Base-by-base conservation (phyloP, 495 filamentous ascomycete genomes). In the Aspergillus haitiensis region DNA sequence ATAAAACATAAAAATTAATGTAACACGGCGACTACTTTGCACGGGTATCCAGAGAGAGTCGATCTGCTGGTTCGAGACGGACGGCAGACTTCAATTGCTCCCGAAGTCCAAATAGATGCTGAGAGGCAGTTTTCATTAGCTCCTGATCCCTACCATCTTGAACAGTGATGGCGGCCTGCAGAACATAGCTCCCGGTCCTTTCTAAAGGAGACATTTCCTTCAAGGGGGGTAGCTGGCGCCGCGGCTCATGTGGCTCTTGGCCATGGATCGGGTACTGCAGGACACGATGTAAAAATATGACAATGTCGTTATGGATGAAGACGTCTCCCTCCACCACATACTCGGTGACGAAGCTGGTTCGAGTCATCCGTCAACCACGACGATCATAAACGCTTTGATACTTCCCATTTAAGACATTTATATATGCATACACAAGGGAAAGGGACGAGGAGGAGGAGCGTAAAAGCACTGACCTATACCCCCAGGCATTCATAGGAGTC, bases 41-140 rank as follows among this genome's bases (percentile, higher is more conserved):
- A 55, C 87, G 77, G 0, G 86, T 88, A 72, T 90, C 88, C 56
- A 90, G 62, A 16, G 82, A 77, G 58, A 89, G 67, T 46, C 88
- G 75, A 69, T 90, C 86, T 5, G 80, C 85, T 52, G 82, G 76
- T 53, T 84, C 79, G 55, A 91, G 71, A 33, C 85, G 84, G 47
- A 90, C 83, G 7, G 82, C 81, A 6, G 86, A 85, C 67, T 82
- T 86, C 68, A 91, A 71, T 58, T 78, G 71, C 63, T 85, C 81
- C 61, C 84, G 86, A 59, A 90, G 75, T 8, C 70, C 75, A 64
- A 83, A 77, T 49, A 91, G 67, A 64, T 88, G 84, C 59, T 81
- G 76, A 18, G 79, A 79, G 6, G 79, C 88, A 6, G 73, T 71
- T 47, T 80, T 82, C 68, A 87, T 81, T 16, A 77, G 72, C 58